These are phyloP conservation scores for Fraxinus platypoda DNA, from an alignment of 305 asterid species.

Conservation along the genomic window DNA sequence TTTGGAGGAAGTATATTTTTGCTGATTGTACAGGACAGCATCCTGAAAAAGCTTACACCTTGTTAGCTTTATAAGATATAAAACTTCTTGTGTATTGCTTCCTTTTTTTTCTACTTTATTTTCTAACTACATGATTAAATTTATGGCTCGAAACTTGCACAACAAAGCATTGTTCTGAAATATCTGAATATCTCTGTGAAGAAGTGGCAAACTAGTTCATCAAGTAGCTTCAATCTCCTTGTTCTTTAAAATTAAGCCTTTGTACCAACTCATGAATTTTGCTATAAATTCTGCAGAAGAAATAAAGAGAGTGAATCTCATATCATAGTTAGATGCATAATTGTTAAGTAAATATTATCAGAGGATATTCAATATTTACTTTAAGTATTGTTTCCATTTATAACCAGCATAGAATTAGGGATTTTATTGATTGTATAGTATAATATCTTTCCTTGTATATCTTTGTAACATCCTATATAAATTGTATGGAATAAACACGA, in stretches of 20 bases:
- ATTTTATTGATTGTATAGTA: no score
- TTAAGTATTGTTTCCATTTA: no score
- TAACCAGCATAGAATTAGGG: no score
- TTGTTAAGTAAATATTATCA: background rate
- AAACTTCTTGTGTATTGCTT: constrained; percentile 15
- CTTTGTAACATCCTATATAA: no score
- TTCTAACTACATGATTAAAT: constrained; percentile 9
- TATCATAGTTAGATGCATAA: constrained; percentile 8
- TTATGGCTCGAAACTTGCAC: constrained; percentile 19
- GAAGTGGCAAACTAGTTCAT: constrained; percentile 18
- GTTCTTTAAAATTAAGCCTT: constrained; percentile 35
- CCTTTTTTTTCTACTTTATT: constrained; percentile 23
- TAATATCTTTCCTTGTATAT: no score
- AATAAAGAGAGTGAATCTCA: constrained; percentile 17
- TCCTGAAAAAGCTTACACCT: constrained; percentile 20
- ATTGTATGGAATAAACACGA: no score
- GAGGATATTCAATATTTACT: no score
- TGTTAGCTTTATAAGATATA: constrained; percentile 24
- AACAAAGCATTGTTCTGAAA: constrained; percentile 25
- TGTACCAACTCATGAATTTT: constrained; percentile 67
- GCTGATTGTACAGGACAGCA: constrained; percentile 13
- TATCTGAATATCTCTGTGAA: constrained; percentile 17
- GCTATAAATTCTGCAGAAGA: constrained; percentile 47
- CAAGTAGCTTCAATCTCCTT: constrained; percentile 23
- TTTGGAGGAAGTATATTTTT: constrained; percentile 9